These are phyloP conservation scores for Lentinula sp. DNA, from an alignment of 768 basidiomycete genomes.

Conservation along the genomic window DNA sequence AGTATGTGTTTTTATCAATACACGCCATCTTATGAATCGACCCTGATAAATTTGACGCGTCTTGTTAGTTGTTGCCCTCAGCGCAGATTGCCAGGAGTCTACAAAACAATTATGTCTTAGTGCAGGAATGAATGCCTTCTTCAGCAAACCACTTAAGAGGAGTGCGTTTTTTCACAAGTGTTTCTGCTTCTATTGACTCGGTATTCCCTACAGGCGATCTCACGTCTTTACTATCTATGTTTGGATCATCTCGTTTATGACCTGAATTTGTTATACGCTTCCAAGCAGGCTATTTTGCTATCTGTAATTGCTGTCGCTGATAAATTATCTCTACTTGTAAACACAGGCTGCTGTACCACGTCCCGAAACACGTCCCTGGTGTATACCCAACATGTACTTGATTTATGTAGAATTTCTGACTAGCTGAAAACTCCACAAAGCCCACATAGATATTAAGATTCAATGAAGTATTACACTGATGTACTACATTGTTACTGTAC, in stretches of 20 bases:
- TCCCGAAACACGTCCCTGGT: not conserved
- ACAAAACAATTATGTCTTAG: constrained; percentile 73
- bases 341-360: not conserved
- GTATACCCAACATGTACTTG: not conserved
- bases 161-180: constrained; percentile 23
- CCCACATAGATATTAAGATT: not conserved
- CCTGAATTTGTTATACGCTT: not conserved
- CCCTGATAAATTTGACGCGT: not conserved
- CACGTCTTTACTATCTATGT: constrained; percentile 46
- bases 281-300: not conserved
- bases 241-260: constrained; percentile 22
- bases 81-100: constrained; percentile 73
- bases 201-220: constrained; percentile 37
- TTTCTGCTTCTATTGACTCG: not conserved
- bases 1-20: constrained; percentile 31
- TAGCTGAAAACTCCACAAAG: no score
- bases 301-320: not conserved
- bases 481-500: not conserved
- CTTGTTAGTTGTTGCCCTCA: constrained; percentile 57
- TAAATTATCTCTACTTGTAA: not conserved
- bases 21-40: not conserved
- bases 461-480: not conserved
- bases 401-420: not conserved
- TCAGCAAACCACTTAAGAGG: constrained; percentile 67
- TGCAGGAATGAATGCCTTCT: constrained; percentile 73